These are phyloP conservation scores for Draba incana DNA, from an alignment of 345 rosid species.

Conservation along the genomic window DNA sequence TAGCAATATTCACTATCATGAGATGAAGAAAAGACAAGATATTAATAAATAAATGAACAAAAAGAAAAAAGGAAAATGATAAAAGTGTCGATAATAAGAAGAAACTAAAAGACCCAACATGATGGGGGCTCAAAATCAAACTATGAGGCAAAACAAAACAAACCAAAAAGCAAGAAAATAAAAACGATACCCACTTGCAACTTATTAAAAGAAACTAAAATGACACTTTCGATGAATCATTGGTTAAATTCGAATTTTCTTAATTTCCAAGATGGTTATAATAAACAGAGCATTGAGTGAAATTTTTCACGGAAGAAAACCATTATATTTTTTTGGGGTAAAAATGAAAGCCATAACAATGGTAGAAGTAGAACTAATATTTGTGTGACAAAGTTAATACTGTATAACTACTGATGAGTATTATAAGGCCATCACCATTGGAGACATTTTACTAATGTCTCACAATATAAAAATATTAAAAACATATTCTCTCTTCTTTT, in stretches of 20 bases:
- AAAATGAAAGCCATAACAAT: neutral
- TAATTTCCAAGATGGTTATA: no score
- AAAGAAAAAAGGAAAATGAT: constrained; percentile 21
- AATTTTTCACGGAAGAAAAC: no score
- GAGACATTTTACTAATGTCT: no score
- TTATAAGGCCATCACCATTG: no score
- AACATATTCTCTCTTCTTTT: no score
- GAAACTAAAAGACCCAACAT: constrained; percentile 31
- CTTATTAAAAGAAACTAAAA: neutral
- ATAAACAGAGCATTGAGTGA: no score
- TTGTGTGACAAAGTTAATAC: neutral
- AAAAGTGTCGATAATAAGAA: constrained; percentile 33
- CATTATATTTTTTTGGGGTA: neutral
- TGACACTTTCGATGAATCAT: neutral
- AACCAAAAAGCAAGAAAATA: constrained; percentile 4
- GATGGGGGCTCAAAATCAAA: constrained; percentile 25
- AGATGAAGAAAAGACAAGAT: constrained; percentile 31
- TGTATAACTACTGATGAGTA: neutral
- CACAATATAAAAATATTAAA: no score
- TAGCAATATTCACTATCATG: constrained; percentile 23
- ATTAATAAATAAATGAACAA: neutral
- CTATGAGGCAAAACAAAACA: constrained; percentile 11
- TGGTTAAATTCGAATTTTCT: no score
- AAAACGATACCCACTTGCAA: constrained; percentile 19
- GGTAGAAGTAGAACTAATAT: neutral